Base-by-base conservation (phyloP, 2,329 filamentous ascomycete species). In the Aspergillus transmontanensis region DNA sequence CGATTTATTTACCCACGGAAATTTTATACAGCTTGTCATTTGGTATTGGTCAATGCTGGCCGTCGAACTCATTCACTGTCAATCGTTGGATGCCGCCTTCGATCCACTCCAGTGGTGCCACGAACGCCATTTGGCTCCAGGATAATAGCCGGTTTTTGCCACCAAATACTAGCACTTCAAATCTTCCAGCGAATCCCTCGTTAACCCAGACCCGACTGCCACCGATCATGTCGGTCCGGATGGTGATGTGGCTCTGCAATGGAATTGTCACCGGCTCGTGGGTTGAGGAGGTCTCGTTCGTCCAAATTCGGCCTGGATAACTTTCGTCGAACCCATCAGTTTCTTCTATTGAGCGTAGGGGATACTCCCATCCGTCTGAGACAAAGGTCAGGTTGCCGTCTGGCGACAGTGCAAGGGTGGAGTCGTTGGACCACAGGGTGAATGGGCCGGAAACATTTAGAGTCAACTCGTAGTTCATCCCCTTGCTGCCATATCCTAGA, bases 41-140 rank as follows among this genome's bases (percentile, higher is more conserved):
- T 6, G 26, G 7, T 0, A 43, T 34, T 7, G 26, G 16, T 51
- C 57, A 63, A 53, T 30, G 10, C 34, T 58, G 43, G 28, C 45
- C 59, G 28, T 58, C 28, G 11, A 57, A 60, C 19, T 54, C 43
- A 10, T 30, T 48, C 7, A 70, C 5, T 4, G 32, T 26, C 16
- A 72, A 23, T 6, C 41, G 46, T 3, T 64, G 58, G 14, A 72
- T 46, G 0, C 62, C 58, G 1, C 65, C 66, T 30, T 60, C n/a
- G 5, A 62, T 6, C 59, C 63, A 60, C 28, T 83, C 75, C 43
- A 85, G 61, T 0, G 83, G 83, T 10, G 83, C 84, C 14, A 85
- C 84, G 68, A 86, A 81, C 1, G 84, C 83, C 84, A 86, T 86
- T 70, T 85, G 84, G 64, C 80, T 84, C 84, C 84, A 86, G 36